phyloP scores from a whole-genome alignment of 306 rosid species.

The Abrus pulchellus region DNA sequence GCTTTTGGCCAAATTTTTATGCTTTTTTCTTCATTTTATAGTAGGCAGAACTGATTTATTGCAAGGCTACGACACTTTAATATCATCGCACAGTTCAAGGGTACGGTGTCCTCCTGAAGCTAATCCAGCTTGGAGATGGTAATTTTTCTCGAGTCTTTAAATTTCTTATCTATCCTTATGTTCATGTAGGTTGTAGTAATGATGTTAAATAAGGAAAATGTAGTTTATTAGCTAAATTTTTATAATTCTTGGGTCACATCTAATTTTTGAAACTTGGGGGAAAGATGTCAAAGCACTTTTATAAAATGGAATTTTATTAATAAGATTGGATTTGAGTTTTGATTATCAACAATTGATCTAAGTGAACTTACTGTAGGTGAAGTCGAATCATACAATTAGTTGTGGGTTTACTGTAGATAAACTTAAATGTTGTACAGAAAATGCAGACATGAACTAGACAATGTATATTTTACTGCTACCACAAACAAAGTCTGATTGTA shows the following conservation, averaged over 20 bases:
- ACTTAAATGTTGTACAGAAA: background rate
- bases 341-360: background rate
- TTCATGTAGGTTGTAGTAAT: background rate
- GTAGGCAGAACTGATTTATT: constrained; percentile 54
- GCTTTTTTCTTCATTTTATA: constrained; percentile 43
- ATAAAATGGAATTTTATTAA: background rate
- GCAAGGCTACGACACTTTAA: constrained; percentile 46
- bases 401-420: background rate
- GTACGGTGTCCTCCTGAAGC: constrained; percentile 83
- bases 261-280: background rate
- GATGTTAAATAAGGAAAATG: constrained; percentile 8
- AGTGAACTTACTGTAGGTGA: background rate
- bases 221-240: constrained; percentile 15
- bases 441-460: constrained; percentile 4
- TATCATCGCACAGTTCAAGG: constrained; percentile 63
- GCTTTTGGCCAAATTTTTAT: constrained; percentile 23
- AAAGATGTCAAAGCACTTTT: background rate
- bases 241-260: constrained; percentile 1
- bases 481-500: background rate
- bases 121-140: constrained; percentile 94
- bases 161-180: constrained; percentile 15
- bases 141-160: constrained; percentile 35
- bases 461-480: constrained; percentile 5
- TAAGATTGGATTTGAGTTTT: constrained; percentile 8
- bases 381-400: background rate